Percentiles rank a stretch among this genome's conserved stretches.
phyloP scores from a whole-genome alignment of 768 basidiomycete genomes.

The Paxillus ammoniavirescens region DNA sequence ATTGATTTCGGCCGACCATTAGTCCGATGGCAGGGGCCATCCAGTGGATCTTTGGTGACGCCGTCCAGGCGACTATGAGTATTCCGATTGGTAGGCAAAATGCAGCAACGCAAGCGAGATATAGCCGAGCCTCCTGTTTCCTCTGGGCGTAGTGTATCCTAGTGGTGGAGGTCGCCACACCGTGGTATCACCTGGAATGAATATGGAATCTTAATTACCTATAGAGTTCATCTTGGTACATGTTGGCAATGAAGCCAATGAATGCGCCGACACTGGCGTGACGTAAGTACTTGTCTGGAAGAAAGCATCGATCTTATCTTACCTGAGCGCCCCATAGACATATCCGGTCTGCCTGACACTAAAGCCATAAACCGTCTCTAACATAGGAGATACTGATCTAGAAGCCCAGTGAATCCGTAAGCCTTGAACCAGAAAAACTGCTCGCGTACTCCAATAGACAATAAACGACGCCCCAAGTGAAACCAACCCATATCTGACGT shows the following conservation, averaged over 20 bases:
- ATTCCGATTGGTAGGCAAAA: conserved; percentile 54
- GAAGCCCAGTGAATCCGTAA: neutral
- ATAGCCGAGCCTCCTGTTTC: conserved; percentile 58
- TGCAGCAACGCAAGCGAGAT: conserved; percentile 51
- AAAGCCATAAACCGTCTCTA: conserved; percentile 57
- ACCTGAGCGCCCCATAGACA: conserved; percentile 55
- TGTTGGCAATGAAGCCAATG: conserved; percentile 42
- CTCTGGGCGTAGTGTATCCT: conserved; percentile 19
- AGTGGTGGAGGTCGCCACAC: conserved; percentile 15
- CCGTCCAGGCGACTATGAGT: conserved; percentile 73
- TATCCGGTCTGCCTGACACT: conserved; percentile 57
- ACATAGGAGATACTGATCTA: conserved; percentile 57
- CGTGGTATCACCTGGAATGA: conserved; percentile 8
- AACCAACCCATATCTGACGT: conserved; percentile 58
- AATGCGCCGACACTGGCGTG: conserved; percentile 47
- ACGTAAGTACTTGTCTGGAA: neutral
- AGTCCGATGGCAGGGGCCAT: conserved; percentile 36
- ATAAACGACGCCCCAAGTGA: conserved; percentile 75
- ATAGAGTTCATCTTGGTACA: conserved; percentile 52
- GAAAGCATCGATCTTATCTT: conserved; percentile 14
- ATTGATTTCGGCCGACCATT: conserved; percentile 12
- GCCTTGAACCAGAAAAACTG: neutral
- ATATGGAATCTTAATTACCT: conserved; percentile 31
- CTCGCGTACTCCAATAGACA: conserved; percentile 54
- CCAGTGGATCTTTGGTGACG: conserved; percentile 57